Base-by-base conservation (phyloP, 495 filamentous ascomycete genomes). In the Thozetella sp. region DNA sequence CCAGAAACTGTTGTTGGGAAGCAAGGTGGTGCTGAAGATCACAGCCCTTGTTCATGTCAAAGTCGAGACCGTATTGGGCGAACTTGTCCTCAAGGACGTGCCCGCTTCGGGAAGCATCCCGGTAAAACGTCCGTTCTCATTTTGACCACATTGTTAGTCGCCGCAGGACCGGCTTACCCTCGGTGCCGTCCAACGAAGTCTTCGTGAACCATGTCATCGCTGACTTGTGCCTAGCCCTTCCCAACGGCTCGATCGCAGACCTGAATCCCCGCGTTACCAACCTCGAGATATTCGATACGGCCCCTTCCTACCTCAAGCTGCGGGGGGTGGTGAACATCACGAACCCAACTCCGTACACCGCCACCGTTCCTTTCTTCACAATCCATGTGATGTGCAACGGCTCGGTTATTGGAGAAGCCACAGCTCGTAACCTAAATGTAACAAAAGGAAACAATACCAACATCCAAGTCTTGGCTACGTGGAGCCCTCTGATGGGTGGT, bases 311-410 rank as follows among this genome's bases (percentile, higher is more conserved):
- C 3, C 71, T 97, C 22, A 84, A 82, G 15, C 70, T 97, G 11
- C 76, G 83, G 59, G 88, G 91, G 11, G 75, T 67, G 22, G 75
- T 96, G 57, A 95, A 93, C 68, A 77, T 97, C 59, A 94, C 90
- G 1, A 99, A 99, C 67, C 95, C 95, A 2, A 96, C 93, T 1
- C 76, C 86, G 0, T 97, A 97, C 71, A 87, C 90, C 23, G 92
- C 90, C 0, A 77, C 79, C 20, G 76, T 99, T 40, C 94, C 95
- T 10, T 94, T 87, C 60, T 64, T 90, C 51, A 91, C 92, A 67
- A 77, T 96, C 34, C 80, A 92, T 57, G 67, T 98, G 27, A 67
- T 90, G 25, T 87, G 81, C 69, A 95, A 97, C 63, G 84, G 76
- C 23, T 88, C 90, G 0, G 67, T 88, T 12, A 74, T 99, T 15